Conservation (phyloP, 2,329 filamentous ascomycete species). For the Trichoderma lentiforme region DNA sequence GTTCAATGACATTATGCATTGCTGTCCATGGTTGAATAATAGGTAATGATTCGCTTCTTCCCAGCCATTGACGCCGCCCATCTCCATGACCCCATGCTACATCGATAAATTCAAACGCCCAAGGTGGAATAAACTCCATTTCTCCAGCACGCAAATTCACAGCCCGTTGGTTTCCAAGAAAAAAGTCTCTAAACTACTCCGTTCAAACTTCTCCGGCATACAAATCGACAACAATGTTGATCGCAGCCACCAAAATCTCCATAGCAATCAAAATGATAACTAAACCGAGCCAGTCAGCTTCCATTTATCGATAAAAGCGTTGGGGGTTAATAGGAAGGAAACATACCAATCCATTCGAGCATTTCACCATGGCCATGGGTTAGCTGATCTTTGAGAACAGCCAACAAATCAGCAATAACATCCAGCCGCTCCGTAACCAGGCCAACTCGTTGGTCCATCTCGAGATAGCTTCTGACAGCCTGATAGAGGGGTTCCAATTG, state of each 20-base stretch:
- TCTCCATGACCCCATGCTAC: not conserved
- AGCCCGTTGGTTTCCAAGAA: not conserved
- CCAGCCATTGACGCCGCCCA: not conserved
- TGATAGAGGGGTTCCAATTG: conserved; percentile 96
- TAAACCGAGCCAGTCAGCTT: conserved; percentile 36
- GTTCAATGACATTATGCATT: not conserved
- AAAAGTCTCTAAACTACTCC: not conserved
- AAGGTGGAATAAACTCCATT: not conserved
- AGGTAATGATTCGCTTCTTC: not conserved
- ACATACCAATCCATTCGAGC: conserved; percentile 82
- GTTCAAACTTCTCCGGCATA: conserved; percentile 51
- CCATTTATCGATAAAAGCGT: too few species aligned
- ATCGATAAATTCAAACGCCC: not conserved
- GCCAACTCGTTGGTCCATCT: conserved; percentile 94
- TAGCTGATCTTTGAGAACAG: conserved; percentile 91
- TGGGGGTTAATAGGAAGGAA: too few species aligned
- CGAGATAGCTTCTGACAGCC: conserved; percentile 89
- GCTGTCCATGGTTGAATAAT: not conserved
- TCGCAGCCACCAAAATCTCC: conserved; percentile 85
- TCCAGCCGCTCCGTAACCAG: conserved; percentile 80
- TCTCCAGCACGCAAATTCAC: not conserved
- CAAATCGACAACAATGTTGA: conserved; percentile 94
- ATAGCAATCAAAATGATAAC: conserved; percentile 95
- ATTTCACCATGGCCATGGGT: conserved; percentile 90
- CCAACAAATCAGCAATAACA: conserved; percentile 89